Evolutionary conservation across 78 protist species (phyloP).

Genomic region (Isochrysis galbana): DNA sequence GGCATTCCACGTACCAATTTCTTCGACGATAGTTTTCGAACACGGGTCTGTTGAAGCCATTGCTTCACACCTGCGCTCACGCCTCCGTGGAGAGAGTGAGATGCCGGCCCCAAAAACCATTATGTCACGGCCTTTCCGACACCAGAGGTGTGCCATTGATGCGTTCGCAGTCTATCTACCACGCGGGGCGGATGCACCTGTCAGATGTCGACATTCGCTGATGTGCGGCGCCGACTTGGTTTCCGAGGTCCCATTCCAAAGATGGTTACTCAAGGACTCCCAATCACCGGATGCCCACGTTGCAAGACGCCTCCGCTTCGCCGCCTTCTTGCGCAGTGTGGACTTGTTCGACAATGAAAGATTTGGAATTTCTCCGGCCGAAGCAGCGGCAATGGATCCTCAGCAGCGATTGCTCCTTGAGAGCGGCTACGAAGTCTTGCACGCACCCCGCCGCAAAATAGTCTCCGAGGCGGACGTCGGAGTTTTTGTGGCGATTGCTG

Average conservation of each 20-base stretch:
- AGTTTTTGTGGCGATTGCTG: not conserved
- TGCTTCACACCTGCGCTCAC: not conserved
- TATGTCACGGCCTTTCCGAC: not conserved
- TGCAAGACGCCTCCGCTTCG: not conserved
- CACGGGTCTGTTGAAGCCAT: not conserved
- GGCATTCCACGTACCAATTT: not conserved
- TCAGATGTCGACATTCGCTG: not conserved
- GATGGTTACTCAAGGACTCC: not conserved
- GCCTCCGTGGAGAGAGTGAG: not conserved
- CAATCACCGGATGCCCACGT: not conserved
- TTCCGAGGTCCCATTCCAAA: not conserved
- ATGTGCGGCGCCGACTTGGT: not conserved
- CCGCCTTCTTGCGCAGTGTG: not conserved
- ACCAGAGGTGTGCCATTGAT: not conserved
- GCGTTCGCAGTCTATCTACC: not conserved
- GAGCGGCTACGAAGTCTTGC: not conserved
- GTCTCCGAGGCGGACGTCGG: not conserved
- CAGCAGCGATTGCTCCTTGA: slow-evolving; percentile 33
- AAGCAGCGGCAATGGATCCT: slow-evolving; percentile 18
- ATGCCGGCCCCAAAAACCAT: not conserved
- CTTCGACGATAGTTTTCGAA: not conserved
- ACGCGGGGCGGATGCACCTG: not conserved
- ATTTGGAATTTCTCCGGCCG: not conserved
- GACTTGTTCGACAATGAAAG: not conserved
- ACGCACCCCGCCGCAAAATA: not conserved